A percentile compares a stretch with the other conserved stretches of the same genome.
Evolutionary conservation across 75 land plant species (phyloP).

Genomic region (Pinus taeda): DNA sequence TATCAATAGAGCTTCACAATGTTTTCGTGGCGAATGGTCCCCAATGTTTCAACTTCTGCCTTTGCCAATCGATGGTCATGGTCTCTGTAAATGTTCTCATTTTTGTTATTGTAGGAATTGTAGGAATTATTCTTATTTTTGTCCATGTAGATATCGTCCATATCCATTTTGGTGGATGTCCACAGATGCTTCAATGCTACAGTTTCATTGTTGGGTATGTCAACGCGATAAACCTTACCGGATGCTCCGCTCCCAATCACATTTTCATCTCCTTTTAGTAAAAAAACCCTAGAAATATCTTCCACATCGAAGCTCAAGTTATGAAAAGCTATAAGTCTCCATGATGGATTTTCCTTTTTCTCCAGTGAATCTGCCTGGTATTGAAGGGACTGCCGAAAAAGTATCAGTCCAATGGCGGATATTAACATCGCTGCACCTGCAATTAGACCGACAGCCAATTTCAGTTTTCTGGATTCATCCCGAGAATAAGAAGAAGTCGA

Average conservation of each 20-base stretch:
- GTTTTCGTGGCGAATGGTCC: slow-evolving; percentile 72
- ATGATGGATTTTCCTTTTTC: slow-evolving; percentile 19
- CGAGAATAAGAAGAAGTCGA: neutral
- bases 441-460: slow-evolving; percentile 17
- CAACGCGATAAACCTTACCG: slow-evolving; percentile 75
- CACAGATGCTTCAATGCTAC: slow-evolving; percentile 75
- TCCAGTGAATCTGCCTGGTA: slow-evolving; percentile 26
- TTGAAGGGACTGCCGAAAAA: slow-evolving; percentile 4
- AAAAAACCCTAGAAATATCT: slow-evolving; percentile 37
- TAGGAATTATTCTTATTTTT: neutral
- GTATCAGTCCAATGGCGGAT: neutral
- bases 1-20: slow-evolving; percentile 79
- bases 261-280: slow-evolving; percentile 58
- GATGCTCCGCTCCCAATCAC: slow-evolving; percentile 77
- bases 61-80: slow-evolving; percentile 11
- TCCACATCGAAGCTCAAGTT: slow-evolving; percentile 42
- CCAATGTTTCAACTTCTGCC: slow-evolving; percentile 68
- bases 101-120: neutral
- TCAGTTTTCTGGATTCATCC: neutral
- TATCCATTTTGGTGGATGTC: slow-evolving; percentile 25
- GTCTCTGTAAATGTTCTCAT: neutral
- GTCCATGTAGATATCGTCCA: slow-evolving; percentile 16
- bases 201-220: slow-evolving; percentile 51
- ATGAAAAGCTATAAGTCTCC: slow-evolving; percentile 59
- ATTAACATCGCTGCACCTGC: neutral